A percentile compares a stretch with the other conserved stretches of the same genome.
Conservation (phyloP, 306 rosid genomes). For the Psophocarpus tetragonolobus region DNA sequence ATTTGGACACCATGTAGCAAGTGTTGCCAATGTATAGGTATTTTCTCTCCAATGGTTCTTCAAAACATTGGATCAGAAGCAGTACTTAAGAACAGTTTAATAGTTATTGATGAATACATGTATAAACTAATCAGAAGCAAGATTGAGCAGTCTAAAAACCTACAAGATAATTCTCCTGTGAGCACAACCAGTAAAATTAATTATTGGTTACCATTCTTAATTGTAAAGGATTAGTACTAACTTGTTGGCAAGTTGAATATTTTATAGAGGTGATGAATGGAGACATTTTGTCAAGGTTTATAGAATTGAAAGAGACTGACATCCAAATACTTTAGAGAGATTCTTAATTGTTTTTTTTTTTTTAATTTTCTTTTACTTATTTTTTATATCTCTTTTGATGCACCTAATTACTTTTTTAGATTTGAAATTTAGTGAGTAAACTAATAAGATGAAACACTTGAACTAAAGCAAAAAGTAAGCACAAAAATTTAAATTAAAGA, state of each 20-base stretch:
- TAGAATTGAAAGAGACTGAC: slow-evolving; percentile 42
- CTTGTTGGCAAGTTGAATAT: neutral
- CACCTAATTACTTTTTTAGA: too few relatives aligned
- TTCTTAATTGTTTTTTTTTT: too few relatives aligned
- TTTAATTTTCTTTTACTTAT: too few relatives aligned
- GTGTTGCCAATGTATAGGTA: slow-evolving; percentile 33
- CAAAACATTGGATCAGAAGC: slow-evolving; percentile 60
- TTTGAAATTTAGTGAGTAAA: too few relatives aligned
- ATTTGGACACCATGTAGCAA: slow-evolving; percentile 39
- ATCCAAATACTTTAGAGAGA: slow-evolving; percentile 50
- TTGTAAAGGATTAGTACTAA: too few relatives aligned
- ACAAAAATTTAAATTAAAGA: too few relatives aligned
- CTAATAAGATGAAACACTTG: too few relatives aligned
- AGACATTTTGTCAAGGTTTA: slow-evolving; percentile 59
- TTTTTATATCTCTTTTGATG: too few relatives aligned
- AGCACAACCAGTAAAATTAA: slow-evolving; percentile 29
- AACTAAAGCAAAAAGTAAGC: too few relatives aligned
- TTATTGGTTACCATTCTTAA: too few relatives aligned
- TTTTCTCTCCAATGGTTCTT: slow-evolving; percentile 40
- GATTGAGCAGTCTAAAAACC: slow-evolving; percentile 38
- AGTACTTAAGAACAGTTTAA: slow-evolving; percentile 30
- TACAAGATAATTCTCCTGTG: slow-evolving; percentile 36
- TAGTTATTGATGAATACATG: slow-evolving; percentile 28
- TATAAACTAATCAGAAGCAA: slow-evolving; percentile 34
- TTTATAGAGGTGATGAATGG: slow-evolving; percentile 40